Conservation (phyloP, 192 early-diverging fungal species). For the Rhizophagus sp. region DNA sequence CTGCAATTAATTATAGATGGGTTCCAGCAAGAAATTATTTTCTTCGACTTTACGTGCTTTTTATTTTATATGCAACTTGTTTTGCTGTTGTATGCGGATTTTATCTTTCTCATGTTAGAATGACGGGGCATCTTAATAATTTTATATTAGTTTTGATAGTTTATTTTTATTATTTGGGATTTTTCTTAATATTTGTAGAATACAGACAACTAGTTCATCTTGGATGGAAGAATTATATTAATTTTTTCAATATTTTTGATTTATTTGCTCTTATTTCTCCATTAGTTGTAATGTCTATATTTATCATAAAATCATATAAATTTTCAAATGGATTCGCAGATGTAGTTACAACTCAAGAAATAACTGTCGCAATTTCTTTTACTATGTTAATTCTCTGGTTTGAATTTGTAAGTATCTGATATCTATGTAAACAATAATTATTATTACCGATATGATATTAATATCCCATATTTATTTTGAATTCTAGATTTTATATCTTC, state of each 20-base stretch:
- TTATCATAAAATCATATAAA: neutral
- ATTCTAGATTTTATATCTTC: neutral
- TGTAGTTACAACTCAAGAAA: neutral
- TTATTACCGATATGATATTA: neutral
- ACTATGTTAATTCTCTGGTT: neutral
- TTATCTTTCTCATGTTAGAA: neutral
- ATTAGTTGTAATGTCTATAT: neutral
- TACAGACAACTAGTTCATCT: neutral
- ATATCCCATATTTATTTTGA: neutral
- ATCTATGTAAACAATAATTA: neutral
- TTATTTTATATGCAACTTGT: neutral
- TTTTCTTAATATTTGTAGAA: neutral
- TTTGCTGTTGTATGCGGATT: neutral
- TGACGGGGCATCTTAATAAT: neutral
- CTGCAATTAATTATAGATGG: neutral
- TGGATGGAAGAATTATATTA: neutral
- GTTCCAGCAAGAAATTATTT: neutral
- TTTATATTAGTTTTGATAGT: too few relatives aligned
- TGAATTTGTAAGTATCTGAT: neutral
- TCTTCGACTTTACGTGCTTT: neutral
- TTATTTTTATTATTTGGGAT: too few relatives aligned
- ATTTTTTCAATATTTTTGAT: neutral
- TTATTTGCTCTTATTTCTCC: neutral
- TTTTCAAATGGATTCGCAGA: neutral
- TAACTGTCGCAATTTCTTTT: neutral